These are phyloP conservation scores for Blastocystis sp. DNA, from an alignment of 352 stramenopile species.

Conservation along the genomic window DNA sequence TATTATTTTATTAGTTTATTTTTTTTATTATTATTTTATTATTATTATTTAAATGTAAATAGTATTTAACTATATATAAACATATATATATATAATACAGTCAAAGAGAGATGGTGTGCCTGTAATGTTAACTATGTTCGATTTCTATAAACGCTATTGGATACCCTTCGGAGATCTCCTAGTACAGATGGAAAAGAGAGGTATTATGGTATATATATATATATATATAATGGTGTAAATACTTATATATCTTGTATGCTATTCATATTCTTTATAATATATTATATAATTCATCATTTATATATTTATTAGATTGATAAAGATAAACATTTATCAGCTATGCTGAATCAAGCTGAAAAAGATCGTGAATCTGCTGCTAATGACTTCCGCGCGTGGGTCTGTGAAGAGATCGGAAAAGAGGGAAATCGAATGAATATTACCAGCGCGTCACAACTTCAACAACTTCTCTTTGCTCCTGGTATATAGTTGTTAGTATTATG, in stretches of 20 bases:
- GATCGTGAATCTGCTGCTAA: constrained; percentile 46
- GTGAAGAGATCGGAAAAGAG: constrained; percentile 64
- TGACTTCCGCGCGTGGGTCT: constrained; percentile 70
- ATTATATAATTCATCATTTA: neutral
- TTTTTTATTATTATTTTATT: too few relatives aligned
- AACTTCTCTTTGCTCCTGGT: constrained; percentile 78
- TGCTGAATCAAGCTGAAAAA: constrained; percentile 63
- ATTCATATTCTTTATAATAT: too few relatives aligned
- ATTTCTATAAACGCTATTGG: constrained; percentile 89
- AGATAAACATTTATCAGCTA: constrained; percentile 63
- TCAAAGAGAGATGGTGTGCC: constrained; percentile 9
- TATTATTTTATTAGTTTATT: too few relatives aligned
- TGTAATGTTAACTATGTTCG: constrained; percentile 58
- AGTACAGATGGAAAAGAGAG: constrained; percentile 87
- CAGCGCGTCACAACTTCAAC: constrained; percentile 70
- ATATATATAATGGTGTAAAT: too few relatives aligned
- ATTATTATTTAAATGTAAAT: too few relatives aligned
- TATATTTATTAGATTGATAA: constrained; percentile 49
- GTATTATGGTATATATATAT: constrained; percentile 64
- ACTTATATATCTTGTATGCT: neutral
- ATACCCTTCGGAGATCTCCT: constrained; percentile 87
- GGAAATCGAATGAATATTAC: constrained; percentile 79
- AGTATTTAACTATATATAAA: too few relatives aligned
- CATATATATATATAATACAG: too few relatives aligned
- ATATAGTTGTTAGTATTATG: neutral